Evolutionary conservation across 495 filamentous ascomycete genomes (phyloP).

Genomic region (Hyaloscypha finlandica): DNA sequence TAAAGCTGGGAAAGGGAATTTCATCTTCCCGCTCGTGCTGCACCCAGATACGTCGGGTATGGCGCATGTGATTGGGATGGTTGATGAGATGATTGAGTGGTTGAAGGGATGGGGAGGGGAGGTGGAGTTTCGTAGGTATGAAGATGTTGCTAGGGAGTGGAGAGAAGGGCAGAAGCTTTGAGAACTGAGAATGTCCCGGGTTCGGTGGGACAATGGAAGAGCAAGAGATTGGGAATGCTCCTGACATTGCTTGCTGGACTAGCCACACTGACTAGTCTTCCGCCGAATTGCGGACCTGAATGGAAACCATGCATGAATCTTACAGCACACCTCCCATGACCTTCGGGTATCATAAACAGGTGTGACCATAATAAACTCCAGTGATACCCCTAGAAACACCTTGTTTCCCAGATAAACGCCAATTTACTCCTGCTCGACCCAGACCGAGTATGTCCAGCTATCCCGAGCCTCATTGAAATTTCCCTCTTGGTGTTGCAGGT

Average conservation of each 20-base stretch:
- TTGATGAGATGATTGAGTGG: conserved; percentile 57
- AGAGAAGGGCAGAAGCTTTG: conserved; percentile 28
- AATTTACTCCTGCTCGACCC: conserved; percentile 8
- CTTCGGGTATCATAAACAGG: conserved; percentile 9
- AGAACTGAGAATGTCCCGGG: too few species aligned
- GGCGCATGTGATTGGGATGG: conserved; percentile 58
- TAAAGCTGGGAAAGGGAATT: conserved; percentile 36
- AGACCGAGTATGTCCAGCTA: conserved; percentile 28
- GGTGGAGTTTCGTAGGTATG: conserved; percentile 50
- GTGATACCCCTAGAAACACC: not conserved
- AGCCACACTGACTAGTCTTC: not conserved
- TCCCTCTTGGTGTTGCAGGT: conserved; percentile 18
- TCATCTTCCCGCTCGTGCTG: conserved; percentile 62
- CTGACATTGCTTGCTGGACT: not conserved
- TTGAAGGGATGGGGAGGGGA: conserved; percentile 49
- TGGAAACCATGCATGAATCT: not conserved
- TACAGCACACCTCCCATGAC: not conserved
- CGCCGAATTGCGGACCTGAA: not conserved
- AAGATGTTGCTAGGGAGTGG: conserved; percentile 43
- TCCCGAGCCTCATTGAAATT: conserved; percentile 10
- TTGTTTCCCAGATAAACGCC: not conserved
- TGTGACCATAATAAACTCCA: not conserved
- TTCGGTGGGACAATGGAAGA: too few species aligned
- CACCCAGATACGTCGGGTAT: conserved; percentile 62
- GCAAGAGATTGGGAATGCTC: not conserved